Base-by-base conservation (phyloP, 2,329 filamentous ascomycete species). In the Sclerotinia minor region DNA sequence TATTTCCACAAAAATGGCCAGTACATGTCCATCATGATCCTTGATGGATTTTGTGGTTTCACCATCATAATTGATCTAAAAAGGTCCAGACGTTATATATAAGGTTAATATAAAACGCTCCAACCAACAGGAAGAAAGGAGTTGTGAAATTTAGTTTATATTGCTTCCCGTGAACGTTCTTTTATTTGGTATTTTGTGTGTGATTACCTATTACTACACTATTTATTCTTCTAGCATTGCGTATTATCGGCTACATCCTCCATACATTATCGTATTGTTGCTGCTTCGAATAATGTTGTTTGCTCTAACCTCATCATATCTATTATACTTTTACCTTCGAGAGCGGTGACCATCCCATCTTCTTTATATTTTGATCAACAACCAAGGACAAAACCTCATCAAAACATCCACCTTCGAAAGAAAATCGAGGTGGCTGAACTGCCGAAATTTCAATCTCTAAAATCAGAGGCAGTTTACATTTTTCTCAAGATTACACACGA, bases 401-500 rank as follows among this genome's bases (percentile, higher is more conserved):
- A 26, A 49, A 35, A 54, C 61, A 38, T 64, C 63, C 63, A 44
- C 29, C 52, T 57, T 35, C 11, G 17, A 45, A 32, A 47, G 41
- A 24, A 41, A 65, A 65, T 65, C 64, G 29, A 49, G 41, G 64
- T 38, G 64, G 64, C 64, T 65, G 64, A 65, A 65, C 44, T 50
- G 29, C 17, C 52, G 26, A 57, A 49, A 38, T 44, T 49, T 41
- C 64, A 38, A 58, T 49, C 41, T 29, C 26, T 8, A 47, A 35
- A 65, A 47, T 26, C 29, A 45, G 58, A 24, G 49, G 21, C 63
- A 41, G 44, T n/a, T n/a, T 32, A 38, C 64, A 44, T 47, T 57
- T 45, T 38, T 49, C 53, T 50, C n/a, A 57, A 29, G 17, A 65
- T 65, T 49, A 6, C 64, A 50, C 29, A 35, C 53, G 50, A 5